A percentile compares a stretch with the other conserved stretches of the same genome.
Conservation (phyloP, 2,329 filamentous ascomycete species). For the Fusarium sp. region DNA sequence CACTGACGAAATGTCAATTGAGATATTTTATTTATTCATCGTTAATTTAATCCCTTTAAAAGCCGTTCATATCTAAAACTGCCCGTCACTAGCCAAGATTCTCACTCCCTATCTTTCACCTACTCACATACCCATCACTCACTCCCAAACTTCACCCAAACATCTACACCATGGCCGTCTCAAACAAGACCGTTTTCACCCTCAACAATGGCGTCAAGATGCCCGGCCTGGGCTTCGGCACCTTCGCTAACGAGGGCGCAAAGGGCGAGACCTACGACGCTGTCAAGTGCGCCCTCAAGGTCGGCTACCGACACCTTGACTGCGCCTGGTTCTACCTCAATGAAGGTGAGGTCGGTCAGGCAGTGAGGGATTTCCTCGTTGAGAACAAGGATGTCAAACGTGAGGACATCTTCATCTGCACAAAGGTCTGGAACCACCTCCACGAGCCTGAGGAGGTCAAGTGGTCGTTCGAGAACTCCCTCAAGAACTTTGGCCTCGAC, state of each 20-base stretch:
- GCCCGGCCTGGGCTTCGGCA: constrained; percentile 71
- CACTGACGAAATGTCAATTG: constrained; percentile 9
- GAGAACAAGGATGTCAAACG: constrained; percentile 43
- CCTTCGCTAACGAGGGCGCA: constrained; percentile 70
- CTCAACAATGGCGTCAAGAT: constrained; percentile 65
- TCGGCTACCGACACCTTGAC: constrained; percentile 59
- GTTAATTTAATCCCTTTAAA: constrained; percentile 14
- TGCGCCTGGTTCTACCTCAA: constrained; percentile 58
- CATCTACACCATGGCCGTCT: constrained; percentile 27
- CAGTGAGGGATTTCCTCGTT: constrained; percentile 49
- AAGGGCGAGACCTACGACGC: constrained; percentile 44
- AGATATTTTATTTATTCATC: constrained; percentile 1
- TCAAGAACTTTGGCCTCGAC: constrained; percentile 60
- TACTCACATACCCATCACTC: constrained; percentile 10
- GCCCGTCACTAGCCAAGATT: not conserved
- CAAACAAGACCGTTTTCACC: constrained; percentile 51
- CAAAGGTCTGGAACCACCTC: constrained; percentile 69
- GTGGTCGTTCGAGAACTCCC: constrained; percentile 56
- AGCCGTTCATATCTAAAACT: constrained; percentile 1
- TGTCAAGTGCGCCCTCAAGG: constrained; percentile 54
- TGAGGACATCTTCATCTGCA: constrained; percentile 60
- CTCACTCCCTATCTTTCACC: not conserved
- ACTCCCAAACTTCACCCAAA: constrained; percentile 4
- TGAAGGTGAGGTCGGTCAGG: constrained; percentile 54
- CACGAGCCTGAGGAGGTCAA: constrained; percentile 60